A percentile compares a stretch with the other conserved stretches of the same genome.
Conservation (phyloP, 192 early-diverging fungal species). For the Linnemannia hyalina region DNA sequence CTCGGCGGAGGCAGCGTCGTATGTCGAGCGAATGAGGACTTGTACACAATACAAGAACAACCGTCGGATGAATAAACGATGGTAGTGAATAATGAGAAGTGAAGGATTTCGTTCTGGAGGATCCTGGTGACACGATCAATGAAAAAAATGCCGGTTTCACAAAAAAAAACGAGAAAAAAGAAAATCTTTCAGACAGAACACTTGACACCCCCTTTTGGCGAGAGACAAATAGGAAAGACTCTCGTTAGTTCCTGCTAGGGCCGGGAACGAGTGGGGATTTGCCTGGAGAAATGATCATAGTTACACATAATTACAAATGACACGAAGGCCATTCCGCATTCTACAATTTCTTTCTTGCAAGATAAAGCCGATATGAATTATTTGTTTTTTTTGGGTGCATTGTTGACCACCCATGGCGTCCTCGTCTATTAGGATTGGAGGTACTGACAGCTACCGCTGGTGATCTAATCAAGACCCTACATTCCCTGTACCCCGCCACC, state of each 20-base stretch:
- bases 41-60: neutral
- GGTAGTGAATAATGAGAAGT: neutral
- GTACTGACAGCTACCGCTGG: too few species aligned
- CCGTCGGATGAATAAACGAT: neutral
- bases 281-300: neutral
- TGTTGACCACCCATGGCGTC: neutral
- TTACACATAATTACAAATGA: neutral
- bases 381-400: neutral
- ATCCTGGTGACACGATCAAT: neutral
- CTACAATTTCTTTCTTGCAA: neutral
- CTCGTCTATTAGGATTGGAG: neutral
- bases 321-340: neutral
- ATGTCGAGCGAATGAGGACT: constrained; percentile 29
- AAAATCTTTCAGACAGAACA: neutral
- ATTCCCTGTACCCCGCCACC: too few species aligned
- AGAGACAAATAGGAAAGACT: neutral
- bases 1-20: constrained; percentile 27
- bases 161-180: neutral
- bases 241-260: too few species aligned
- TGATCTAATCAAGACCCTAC: too few species aligned
- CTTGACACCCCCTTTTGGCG: neutral
- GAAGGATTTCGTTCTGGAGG: neutral
- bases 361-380: neutral
- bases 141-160: neutral
- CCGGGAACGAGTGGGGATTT: too few species aligned